Conservation (phyloP, 257 asterid genomes). For the Prunella vulgaris region DNA sequence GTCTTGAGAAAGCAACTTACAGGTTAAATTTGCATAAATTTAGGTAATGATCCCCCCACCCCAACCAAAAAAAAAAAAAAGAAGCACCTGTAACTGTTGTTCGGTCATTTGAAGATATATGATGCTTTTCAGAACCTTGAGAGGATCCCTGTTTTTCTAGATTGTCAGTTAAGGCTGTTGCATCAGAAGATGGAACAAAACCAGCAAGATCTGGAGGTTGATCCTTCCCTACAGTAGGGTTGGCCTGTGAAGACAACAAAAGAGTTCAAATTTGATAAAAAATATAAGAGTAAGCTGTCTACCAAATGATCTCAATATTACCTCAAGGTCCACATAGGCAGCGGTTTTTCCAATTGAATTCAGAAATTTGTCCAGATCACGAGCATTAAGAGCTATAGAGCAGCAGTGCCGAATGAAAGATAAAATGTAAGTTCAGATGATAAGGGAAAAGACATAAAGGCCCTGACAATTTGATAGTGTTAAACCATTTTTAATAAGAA, state of each 20-base stretch:
- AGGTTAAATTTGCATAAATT: background rate
- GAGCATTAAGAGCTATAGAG: conserved; percentile 57
- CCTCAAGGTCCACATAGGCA: conserved; percentile 89
- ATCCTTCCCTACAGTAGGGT: conserved; percentile 88
- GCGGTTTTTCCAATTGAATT: conserved; percentile 66
- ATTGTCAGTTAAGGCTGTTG: conserved; percentile 32
- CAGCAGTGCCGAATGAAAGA: conserved; percentile 15
- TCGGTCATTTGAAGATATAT: conserved; percentile 30
- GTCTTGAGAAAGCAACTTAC: background rate
- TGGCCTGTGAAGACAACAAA: conserved; percentile 46
- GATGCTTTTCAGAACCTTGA: conserved; percentile 32
- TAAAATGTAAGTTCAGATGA: conserved; percentile 9
- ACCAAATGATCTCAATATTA: conserved; percentile 28
- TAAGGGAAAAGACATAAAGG: background rate
- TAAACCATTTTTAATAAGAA: background rate
- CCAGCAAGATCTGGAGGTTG: conserved; percentile 93
- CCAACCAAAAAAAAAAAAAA: too few relatives aligned
- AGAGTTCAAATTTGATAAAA: conserved; percentile 7
- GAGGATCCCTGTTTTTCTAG: conserved; percentile 32
- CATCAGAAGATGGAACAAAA: conserved; percentile 82
- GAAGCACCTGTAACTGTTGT: conserved; percentile 41
- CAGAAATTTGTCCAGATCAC: conserved; percentile 77
- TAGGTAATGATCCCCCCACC: background rate
- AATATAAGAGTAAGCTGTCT: background rate
- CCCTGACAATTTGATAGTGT: background rate